These are phyloP conservation scores for Candida ascalaphidarum DNA, from an alignment of 805 yeast genomes.

Conservation along the genomic window DNA sequence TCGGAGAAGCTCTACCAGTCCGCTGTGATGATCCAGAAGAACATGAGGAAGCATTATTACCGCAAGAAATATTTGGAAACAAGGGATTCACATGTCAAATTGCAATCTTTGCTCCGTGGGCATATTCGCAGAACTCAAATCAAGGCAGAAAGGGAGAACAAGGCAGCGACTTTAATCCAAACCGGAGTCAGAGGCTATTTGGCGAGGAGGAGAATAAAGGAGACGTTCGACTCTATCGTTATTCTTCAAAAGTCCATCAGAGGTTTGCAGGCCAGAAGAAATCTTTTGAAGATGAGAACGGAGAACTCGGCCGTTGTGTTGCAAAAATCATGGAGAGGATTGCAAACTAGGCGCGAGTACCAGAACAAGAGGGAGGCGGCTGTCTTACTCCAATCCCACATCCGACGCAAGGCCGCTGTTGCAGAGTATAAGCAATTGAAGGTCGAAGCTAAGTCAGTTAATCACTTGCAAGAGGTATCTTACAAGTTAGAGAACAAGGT, in stretches of 20 bases:
- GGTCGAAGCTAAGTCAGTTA: constrained; percentile 87
- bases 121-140: constrained; percentile 45
- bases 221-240: constrained; percentile 28
- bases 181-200: constrained; percentile 49
- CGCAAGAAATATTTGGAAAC: constrained; percentile 53
- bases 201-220: constrained; percentile 32
- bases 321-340: constrained; percentile 70
- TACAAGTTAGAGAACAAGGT: constrained; percentile 94
- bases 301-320: constrained; percentile 59
- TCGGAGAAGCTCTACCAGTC: constrained; percentile 68
- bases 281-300: constrained; percentile 40
- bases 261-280: constrained; percentile 47
- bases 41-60: constrained; percentile 55
- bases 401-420: constrained; percentile 70
- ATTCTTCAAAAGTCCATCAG: constrained; percentile 40
- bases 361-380: constrained; percentile 43
- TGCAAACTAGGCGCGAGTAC: constrained; percentile 48
- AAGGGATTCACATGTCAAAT: constrained; percentile 41
- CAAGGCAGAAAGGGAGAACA: constrained; percentile 44
- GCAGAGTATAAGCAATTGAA: constrained; percentile 55
- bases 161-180: constrained; percentile 68
- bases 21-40: constrained; percentile 81
- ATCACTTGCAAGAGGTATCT: constrained; percentile 83
- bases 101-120: constrained; percentile 65
- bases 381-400: constrained; percentile 64